phyloP scores from a whole-genome alignment of 306 rosid genomes.

The Cyclanthera cordifolia region DNA sequence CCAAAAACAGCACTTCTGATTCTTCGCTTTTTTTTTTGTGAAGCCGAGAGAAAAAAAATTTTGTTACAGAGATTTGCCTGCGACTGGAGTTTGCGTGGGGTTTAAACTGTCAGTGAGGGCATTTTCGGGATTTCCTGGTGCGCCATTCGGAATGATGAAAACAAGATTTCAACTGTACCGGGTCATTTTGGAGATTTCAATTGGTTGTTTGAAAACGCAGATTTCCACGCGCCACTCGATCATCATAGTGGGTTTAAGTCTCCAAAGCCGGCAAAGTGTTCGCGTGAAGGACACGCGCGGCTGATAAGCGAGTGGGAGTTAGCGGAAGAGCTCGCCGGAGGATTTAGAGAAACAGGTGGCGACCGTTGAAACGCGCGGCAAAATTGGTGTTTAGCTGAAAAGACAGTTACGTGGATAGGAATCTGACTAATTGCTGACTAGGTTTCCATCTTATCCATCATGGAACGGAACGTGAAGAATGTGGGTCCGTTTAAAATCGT shows the following conservation, averaged over 20 bases:
- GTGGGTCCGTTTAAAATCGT: no score
- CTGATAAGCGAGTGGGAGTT: background rate
- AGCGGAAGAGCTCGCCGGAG: no score
- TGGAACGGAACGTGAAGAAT: no score
- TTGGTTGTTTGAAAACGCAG: background rate
- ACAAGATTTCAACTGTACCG: background rate
- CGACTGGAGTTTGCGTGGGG: background rate
- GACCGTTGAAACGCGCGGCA: constrained; percentile 16
- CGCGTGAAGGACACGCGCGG: background rate
- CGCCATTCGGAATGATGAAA: background rate
- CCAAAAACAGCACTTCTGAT: background rate
- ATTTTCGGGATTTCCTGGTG: background rate
- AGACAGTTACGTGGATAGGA: constrained; percentile 12
- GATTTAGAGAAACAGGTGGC: background rate
- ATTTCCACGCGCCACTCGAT: background rate
- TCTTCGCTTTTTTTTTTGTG: no score
- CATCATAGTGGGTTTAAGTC: no score
- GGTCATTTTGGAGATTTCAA: background rate
- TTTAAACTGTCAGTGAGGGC: background rate
- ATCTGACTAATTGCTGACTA: constrained; percentile 14
- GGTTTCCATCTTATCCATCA: background rate
- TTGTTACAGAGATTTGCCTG: background rate
- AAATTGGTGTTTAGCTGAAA: background rate
- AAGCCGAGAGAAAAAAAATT: no score
- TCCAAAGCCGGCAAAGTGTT: background rate